Evolutionary conservation across 768 basidiomycete genomes (phyloP).

Genomic region (Sporobolomyces pararoseus): DNA sequence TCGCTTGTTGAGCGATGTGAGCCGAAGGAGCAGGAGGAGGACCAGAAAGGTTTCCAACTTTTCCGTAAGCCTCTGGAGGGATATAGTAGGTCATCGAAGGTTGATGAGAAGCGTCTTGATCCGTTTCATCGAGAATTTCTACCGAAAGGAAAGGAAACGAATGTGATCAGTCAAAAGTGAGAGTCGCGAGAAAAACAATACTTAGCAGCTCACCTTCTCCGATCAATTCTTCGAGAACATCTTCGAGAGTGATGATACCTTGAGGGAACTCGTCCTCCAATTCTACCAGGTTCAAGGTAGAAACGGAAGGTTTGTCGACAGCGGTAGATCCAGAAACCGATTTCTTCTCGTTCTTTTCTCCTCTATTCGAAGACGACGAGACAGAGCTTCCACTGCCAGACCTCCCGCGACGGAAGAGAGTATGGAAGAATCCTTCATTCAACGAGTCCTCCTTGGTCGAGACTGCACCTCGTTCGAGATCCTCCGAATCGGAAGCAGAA

Average conservation of each 20-base stretch:
- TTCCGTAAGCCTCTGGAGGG: slow-evolving; percentile 11
- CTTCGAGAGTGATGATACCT: slow-evolving; percentile 89
- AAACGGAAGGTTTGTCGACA: slow-evolving; percentile 23
- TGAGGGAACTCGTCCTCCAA: slow-evolving; percentile 13
- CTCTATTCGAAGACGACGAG: slow-evolving; percentile 29
- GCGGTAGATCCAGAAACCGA: slow-evolving; percentile 48
- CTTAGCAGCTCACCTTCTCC: slow-evolving; percentile 66
- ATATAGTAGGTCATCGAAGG: slow-evolving; percentile 15
- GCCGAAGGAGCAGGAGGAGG: slow-evolving; percentile 24
- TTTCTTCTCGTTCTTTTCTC: slow-evolving; percentile 41
- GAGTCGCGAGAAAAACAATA: too few species aligned
- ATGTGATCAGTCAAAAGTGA: too few species aligned
- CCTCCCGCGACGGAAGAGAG: slow-evolving; percentile 21
- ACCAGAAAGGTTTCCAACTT: slow-evolving; percentile 10
- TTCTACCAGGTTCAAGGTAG: slow-evolving; percentile 12
- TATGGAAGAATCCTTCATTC: slow-evolving; percentile 18
- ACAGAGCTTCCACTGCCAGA: slow-evolving; percentile 21
- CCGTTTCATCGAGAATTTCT: slow-evolving; percentile 32
- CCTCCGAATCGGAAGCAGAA: slow-evolving; percentile 39
- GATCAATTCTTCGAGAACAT: slow-evolving; percentile 89
- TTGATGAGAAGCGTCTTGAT: slow-evolving; percentile 4
- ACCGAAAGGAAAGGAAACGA: too few species aligned
- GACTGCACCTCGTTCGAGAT: slow-evolving; percentile 40
- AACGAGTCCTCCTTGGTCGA: slow-evolving; percentile 26
- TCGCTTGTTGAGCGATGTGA: slow-evolving; percentile 9